Evolutionary conservation across 2,329 filamentous ascomycete genomes (phyloP), one percentile per base, ranked within the genome.

Genomic region (Beauveria scarabaeidicola): DNA sequence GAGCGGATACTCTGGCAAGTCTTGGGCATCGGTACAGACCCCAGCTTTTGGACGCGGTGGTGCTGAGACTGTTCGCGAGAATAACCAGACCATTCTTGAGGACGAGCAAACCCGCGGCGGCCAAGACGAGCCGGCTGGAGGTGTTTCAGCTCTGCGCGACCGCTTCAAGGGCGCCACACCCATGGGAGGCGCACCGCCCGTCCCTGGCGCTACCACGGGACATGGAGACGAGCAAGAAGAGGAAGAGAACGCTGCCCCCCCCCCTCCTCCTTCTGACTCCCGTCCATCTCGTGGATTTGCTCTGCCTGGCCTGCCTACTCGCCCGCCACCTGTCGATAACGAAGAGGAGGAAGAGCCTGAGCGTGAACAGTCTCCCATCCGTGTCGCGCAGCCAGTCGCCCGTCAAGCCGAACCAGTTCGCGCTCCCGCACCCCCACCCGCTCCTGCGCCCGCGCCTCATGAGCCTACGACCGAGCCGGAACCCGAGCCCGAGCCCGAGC

Each of bases 1-100:
- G 80, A 96, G 91, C 72, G 89, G 90, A 19, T 97, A 97, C 71
- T 78, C 80, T 52, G 93, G 93, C 63, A 97, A 96, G 78, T 87
- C 84, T 38, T 97, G 93, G 93, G 91, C 85, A 27, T 77, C 91
- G 3, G 91, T 97, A 32, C 85, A 91, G 67, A 90, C 88, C 11
- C 63, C 72, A 25, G 83, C 82, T 59, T 92, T 86, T 58, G 87
- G 87, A 19, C 86, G 86, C 59, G 85, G 84, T 61, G 77, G 80
- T 9, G 63, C 77, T 40, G 79, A 79, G 23, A 69, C 71, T 27
- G 69, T 77, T 52, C 73, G 70, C 61, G 78, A 83, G 61, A 85
- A 93, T 68, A 80, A 81, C 63, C 89, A 88, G 3, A 89, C 87
- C 38, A 79, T 80, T 53, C 62, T 54, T 13, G 68, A 74, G 41